Base-by-base conservation (phyloP, 768 basidiomycete genomes). In the Cubamyces lactineus region DNA sequence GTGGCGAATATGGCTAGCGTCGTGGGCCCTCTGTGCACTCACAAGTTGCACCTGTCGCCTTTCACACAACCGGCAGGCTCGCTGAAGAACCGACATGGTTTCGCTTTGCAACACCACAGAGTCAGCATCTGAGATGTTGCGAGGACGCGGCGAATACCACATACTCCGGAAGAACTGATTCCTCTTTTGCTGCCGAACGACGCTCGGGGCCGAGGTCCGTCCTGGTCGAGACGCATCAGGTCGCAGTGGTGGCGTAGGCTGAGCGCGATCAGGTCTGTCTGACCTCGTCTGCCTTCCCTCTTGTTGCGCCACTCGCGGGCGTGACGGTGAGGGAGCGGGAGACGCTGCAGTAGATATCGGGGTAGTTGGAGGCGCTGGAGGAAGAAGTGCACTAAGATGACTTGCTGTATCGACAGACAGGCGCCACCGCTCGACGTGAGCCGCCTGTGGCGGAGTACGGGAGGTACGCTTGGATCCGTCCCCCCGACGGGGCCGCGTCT, bases 1-100 rank as follows among this genome's bases (percentile, higher is more conserved):
- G 34, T 11, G 5, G 9, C 9, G 34, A 34, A 11, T 9, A 1
- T 34, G 9, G 9, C 34, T 6, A 11, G 34, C 9, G 5, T 19
- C 0, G 34, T 1, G 19, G 7, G 1, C 17, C 41, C 3, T 17
- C 0, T 5, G 8, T 8, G 3, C 15, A 12, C 66, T 52, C 28
- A 67, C 66, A 64, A 67, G 48, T 62, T 67, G 50, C 66, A 67
- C 28, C 58, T 46, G 40, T 67, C 63, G 28, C 66, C 66, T 45
- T 67, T 67, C 43, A 67, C 50, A 43, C 66, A 67, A 7, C 63
- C 63, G 2, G 52, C 34, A 1, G 61, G 57, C 45, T 57, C 63
- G 21, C 38, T 23, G 24, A 62, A 67, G 63, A 67, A 67, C 21
- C 58, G 50, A 39, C 66, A 67, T 1, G 63, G 66, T 50, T 67